Base-by-base conservation (phyloP, 257 asterid genomes). In the Echium plantagineum region DNA sequence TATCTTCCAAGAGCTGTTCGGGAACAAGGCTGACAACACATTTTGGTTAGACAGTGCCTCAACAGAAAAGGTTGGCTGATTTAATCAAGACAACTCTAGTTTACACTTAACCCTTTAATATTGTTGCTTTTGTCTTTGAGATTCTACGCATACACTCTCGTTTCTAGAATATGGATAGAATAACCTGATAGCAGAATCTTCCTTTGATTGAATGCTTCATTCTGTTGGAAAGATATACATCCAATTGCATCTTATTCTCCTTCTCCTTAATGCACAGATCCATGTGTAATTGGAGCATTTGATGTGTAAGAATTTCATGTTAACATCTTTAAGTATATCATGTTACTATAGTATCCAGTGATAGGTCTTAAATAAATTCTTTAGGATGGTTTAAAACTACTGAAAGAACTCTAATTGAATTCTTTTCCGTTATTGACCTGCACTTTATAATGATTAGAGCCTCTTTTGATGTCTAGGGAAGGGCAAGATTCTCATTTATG, bases 401-500 rank as follows among this genome's bases (percentile, higher is more conserved):
- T 28, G 0, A 28, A 28, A 28, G 6, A 28, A 28, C 32, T 28
- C 7, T 28, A 3, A 28, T 28, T 28, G 32, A 28, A 28, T 28
- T 28, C 5, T 28, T 28, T 28, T 28, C 26, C 26, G 5, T 28
- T 28, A 28, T 28, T 28, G 32, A n/a, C 32, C 5, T 28, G 7
- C 32, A 28, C 0, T 28, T 28, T 28, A 28, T 28, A 28, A 4
- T 3, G 32, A 2, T 1, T 28, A 28, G 32, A 71, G 72, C 57
- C 67, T 57, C 70, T 63, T 78, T 48, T 57, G 66, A 55, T 73
- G 57, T 74, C 79, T 78, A 93, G 99, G 81, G 67, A 80, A 93
- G 99, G 82, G 99, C 99, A 66, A 94, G 97, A 59, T 93, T 93
- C 85, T 93, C 99, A 21, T 89, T 80, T 76, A 93, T 93, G 97